Evolutionary conservation across 2,329 filamentous ascomycete species (phyloP).

Genomic region (Cladosporium colombiae): DNA sequence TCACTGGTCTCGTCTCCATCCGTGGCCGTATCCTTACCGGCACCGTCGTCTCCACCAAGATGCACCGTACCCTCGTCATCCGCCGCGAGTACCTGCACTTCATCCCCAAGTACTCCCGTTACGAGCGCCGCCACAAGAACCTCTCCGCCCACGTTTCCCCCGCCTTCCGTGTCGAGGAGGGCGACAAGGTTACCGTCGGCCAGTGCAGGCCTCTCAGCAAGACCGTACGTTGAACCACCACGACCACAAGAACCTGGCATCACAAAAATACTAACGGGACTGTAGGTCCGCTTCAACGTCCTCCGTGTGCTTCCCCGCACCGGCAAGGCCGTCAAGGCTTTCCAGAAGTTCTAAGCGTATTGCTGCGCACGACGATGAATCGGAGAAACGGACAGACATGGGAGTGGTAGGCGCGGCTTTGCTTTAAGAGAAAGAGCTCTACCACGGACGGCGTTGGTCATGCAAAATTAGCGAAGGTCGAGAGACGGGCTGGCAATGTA

Average conservation of each 20-base stretch:
- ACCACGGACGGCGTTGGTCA: constrained; percentile 21
- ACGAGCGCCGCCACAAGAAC: constrained; percentile 99
- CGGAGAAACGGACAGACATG: constrained; percentile 21
- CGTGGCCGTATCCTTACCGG: constrained; percentile 99
- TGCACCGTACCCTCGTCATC: constrained; percentile 99
- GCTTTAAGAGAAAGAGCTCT: constrained; percentile 20
- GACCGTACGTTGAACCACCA: constrained; percentile 71
- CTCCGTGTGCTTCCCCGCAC: constrained; percentile 97
- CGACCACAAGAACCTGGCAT: constrained; percentile 9
- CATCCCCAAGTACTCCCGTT: constrained; percentile 99
- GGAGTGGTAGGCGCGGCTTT: constrained; percentile 21
- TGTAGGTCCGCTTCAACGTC: constrained; percentile 97
- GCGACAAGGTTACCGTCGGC: constrained; percentile 98
- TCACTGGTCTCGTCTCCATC: constrained; percentile 98
- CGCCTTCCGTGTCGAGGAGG: constrained; percentile 99
- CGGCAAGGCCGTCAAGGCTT: constrained; percentile 95
- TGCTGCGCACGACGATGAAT: constrained; percentile 18
- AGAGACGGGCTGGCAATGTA: constrained; percentile 21
- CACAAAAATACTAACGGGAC: constrained; percentile 26
- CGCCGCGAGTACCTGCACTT: constrained; percentile 99
- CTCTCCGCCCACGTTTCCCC: constrained; percentile 97
- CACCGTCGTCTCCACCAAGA: constrained; percentile 99
- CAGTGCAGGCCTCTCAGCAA: constrained; percentile 99
- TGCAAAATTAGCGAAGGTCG: constrained; percentile 22
- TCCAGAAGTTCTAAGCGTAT: constrained; percentile 85